Conservation (phyloP, 805 yeast species). For the Teunomyces kruisii region DNA sequence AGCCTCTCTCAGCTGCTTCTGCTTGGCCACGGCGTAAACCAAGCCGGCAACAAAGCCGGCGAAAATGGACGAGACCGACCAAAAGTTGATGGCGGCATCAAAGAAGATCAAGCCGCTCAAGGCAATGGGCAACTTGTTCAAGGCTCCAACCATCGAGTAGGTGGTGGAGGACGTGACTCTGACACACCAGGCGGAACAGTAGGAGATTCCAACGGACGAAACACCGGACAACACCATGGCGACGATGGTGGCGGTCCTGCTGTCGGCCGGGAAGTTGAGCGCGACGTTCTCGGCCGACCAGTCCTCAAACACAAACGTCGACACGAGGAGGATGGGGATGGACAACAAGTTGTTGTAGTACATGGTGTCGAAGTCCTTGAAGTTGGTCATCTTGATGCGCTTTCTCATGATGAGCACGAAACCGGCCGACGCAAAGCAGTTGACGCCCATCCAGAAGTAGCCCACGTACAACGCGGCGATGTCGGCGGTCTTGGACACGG, state of each 20-base stretch:
- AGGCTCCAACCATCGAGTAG: constrained; percentile 98
- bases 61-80: constrained; percentile 85
- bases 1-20: constrained; percentile 66
- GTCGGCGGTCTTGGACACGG: constrained; percentile 38
- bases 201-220: constrained; percentile 94
- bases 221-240: constrained; percentile 92
- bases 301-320: constrained; percentile 82
- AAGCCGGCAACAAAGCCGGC: constrained; percentile 95
- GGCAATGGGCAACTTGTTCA: constrained; percentile 97
- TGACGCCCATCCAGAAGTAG: constrained; percentile 94
- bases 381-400: constrained; percentile 94
- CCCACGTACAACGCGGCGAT: constrained; percentile 60
- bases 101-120: constrained; percentile 92
- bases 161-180: constrained; percentile 98
- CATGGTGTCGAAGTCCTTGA: constrained; percentile 97
- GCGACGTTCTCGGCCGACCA: constrained; percentile 84
- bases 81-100: constrained; percentile 91
- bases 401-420: constrained; percentile 95
- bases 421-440: constrained; percentile 92
- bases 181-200: constrained; percentile 99
- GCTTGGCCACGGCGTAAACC: constrained; percentile 93
- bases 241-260: constrained; percentile 65
- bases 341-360: constrained; percentile 94
- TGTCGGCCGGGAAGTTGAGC: constrained; percentile 73
- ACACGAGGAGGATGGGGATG: constrained; percentile 78